These are phyloP conservation scores for Clarireedia monteithiana DNA, from an alignment of 2,329 filamentous ascomycete genomes.

Conservation along the genomic window DNA sequence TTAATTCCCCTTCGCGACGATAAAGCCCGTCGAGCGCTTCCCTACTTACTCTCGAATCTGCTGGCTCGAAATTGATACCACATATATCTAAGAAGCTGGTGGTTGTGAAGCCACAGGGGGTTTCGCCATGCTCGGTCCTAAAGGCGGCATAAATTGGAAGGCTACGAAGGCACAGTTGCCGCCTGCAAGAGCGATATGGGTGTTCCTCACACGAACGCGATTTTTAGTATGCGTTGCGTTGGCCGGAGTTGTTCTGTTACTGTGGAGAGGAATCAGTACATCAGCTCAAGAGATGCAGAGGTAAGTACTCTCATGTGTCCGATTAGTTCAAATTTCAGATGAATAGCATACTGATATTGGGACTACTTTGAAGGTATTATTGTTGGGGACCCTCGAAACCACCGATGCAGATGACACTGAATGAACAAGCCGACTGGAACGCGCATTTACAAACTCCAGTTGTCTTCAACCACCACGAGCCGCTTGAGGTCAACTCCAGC, in stretches of 20 bases:
- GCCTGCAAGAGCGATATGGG: slow-evolving; percentile 63
- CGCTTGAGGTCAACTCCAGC: slow-evolving; percentile 73
- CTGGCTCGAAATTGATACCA: slow-evolving; percentile 21
- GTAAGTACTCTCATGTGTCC: slow-evolving; percentile 37
- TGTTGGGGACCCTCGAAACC: slow-evolving; percentile 93
- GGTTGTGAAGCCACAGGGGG: slow-evolving; percentile 34
- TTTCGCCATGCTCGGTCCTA: slow-evolving; percentile 74
- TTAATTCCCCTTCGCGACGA: background rate
- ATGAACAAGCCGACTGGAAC: slow-evolving; percentile 86
- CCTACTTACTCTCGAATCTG: slow-evolving; percentile 1
- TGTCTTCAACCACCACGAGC: slow-evolving; percentile 90
- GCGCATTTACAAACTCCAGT: slow-evolving; percentile 86
- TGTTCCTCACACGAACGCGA: slow-evolving; percentile 67
- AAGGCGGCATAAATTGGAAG: slow-evolving; percentile 89
- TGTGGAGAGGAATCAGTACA: slow-evolving; percentile 81
- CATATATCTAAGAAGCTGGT: slow-evolving; percentile 26
- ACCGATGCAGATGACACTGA: slow-evolving; percentile 90
- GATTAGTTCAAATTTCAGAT: background rate
- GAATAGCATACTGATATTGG: background rate
- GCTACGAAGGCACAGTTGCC: slow-evolving; percentile 73
- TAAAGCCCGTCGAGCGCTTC: background rate
- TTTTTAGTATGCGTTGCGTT: slow-evolving; percentile 69
- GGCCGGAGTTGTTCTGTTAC: slow-evolving; percentile 62
- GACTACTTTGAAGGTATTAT: slow-evolving; percentile 63
- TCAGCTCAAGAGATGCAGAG: slow-evolving; percentile 85